A percentile compares a stretch with the other conserved stretches of the same genome.
These are phyloP conservation scores for Passiflora organensis DNA, from an alignment of 345 rosid species.

Conservation along the genomic window DNA sequence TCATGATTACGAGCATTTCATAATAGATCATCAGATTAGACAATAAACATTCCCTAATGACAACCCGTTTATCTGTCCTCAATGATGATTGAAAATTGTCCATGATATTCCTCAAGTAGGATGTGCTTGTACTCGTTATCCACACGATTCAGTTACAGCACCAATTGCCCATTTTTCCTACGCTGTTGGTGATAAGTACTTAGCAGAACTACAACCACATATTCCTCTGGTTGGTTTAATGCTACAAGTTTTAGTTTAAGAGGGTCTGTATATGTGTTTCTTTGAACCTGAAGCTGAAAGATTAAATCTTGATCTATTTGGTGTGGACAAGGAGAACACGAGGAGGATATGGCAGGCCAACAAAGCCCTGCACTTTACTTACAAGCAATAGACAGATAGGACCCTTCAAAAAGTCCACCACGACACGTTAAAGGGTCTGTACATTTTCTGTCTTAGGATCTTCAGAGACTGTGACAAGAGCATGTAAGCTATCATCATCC, in stretches of 20 bases:
- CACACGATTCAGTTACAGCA: no score
- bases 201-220: no score
- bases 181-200: no score
- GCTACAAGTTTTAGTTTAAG: no score
- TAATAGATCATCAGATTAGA: conserved; percentile 19
- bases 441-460: no score
- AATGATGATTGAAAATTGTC: conserved; percentile 25
- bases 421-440: conserved; percentile 35
- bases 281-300: no score
- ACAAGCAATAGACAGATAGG: background rate
- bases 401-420: conserved; percentile 22
- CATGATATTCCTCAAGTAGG: conserved; percentile 28
- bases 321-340: no score
- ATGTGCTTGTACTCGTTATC: conserved; percentile 20
- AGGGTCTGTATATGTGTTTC: no score
- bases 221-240: no score
- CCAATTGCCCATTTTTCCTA: background rate
- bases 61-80: conserved; percentile 40
- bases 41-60: conserved; percentile 30
- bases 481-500: conserved; percentile 15
- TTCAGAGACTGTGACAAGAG: background rate
- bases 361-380: background rate
- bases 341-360: background rate
- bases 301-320: no score
- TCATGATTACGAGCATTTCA: conserved; percentile 19